A percentile compares a stretch with the other conserved stretches of the same genome.
Conservation (phyloP, 257 asterid species). For the Ehretia macrophylla region DNA sequence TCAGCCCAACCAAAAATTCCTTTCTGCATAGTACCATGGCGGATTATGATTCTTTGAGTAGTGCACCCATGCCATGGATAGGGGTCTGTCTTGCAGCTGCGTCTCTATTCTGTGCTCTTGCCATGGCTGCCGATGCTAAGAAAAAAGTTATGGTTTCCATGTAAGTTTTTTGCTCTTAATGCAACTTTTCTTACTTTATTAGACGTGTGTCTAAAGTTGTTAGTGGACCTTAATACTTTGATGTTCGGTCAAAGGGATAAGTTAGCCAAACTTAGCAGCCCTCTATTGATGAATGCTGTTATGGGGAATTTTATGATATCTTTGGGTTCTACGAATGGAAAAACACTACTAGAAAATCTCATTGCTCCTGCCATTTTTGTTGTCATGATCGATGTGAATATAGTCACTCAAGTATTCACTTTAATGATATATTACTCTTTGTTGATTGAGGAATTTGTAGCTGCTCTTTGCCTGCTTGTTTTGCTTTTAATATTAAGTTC, state of each 20-base stretch:
- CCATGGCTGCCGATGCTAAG: conserved; percentile 19
- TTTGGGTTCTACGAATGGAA: conserved; percentile 9
- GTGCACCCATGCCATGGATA: conserved; percentile 13
- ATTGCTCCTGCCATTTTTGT: conserved; percentile 18
- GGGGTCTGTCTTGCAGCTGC: conserved; percentile 20
- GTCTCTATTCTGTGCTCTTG: conserved; percentile 11
- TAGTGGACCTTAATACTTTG: conserved; percentile 13
- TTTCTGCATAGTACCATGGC: no score
- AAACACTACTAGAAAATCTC: conserved; percentile 5
- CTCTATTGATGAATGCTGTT: conserved; percentile 14
- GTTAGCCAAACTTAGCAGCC: conserved; percentile 23
- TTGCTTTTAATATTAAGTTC: conserved; percentile 14
- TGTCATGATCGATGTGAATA: conserved; percentile 13
- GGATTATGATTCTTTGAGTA: no score
- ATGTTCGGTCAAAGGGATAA: conserved; percentile 14
- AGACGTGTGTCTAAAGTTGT: conserved; percentile 11
- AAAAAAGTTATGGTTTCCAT: conserved; percentile 26
- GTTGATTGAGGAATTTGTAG: conserved; percentile 5
- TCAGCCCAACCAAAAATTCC: no score
- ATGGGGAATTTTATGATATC: conserved; percentile 17
- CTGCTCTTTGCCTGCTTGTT: no score
- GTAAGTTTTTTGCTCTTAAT: conserved; percentile 19
- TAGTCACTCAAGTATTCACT: conserved; percentile 8
- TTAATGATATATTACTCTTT: neutral
- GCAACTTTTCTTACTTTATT: conserved; percentile 14